Percentiles rank a stretch among this genome's conserved stretches.
Evolutionary conservation across 2,329 filamentous ascomycete genomes (phyloP).

Genomic region (Claviceps citrina): DNA sequence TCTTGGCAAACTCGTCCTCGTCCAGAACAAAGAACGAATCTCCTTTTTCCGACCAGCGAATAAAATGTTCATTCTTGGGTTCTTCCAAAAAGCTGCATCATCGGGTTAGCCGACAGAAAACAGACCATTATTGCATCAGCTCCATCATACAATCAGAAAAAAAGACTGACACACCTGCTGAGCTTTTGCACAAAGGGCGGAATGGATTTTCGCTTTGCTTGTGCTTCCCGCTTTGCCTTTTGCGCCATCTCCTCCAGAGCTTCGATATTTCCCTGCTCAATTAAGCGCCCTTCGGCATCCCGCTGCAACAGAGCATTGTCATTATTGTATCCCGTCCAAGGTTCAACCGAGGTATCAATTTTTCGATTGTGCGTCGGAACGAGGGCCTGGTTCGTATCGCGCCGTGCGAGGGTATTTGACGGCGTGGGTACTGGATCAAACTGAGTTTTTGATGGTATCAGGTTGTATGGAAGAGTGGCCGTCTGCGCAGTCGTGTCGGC

Average conservation of each 20-base stretch:
- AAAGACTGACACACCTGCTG: conserved; percentile 55
- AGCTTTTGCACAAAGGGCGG: conserved; percentile 96
- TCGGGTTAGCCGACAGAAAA: neutral
- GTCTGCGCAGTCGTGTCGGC: conserved; percentile 20
- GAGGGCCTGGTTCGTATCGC: conserved; percentile 35
- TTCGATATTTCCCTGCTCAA: conserved; percentile 57
- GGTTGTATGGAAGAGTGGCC: conserved; percentile 23
- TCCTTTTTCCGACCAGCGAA: conserved; percentile 91
- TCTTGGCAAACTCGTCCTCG: conserved; percentile 96
- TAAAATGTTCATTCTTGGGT: conserved; percentile 82
- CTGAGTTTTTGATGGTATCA: conserved; percentile 22
- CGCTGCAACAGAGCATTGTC: conserved; percentile 23
- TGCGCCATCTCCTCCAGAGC: conserved; percentile 65
- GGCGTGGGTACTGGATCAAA: conserved; percentile 20
- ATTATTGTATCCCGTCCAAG: conserved; percentile 29
- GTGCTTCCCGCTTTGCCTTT: conserved; percentile 72
- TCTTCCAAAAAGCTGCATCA: conserved; percentile 71
- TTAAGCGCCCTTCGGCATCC: conserved; percentile 17
- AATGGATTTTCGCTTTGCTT: conserved; percentile 85
- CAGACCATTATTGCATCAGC: neutral
- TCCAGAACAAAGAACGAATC: conserved; percentile 94
- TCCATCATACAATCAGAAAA: neutral
- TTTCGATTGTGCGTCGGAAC: conserved; percentile 26
- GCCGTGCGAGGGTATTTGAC: conserved; percentile 36
- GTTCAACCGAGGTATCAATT: conserved; percentile 25